Evolutionary conservation across 140 eudicot species (phyloP), one percentile per base, ranked within the genome.

Genomic region (Erigeron philadelphicus): DNA sequence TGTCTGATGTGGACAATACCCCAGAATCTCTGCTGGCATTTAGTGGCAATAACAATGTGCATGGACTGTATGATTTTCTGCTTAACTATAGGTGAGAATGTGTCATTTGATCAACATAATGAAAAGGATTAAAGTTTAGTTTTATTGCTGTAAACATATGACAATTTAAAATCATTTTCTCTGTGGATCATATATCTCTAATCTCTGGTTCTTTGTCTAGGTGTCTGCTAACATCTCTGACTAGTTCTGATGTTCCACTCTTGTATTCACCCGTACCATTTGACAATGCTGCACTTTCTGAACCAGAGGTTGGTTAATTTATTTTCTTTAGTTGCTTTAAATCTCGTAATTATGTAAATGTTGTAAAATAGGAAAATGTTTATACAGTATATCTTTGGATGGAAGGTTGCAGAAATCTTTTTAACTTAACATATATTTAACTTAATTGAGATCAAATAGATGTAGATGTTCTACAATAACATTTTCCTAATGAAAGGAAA

Each of bases 61-160:
- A 86, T 50, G 86, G 86, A n/a, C 79, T 90, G 53, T 90, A 80
- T 70, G 95, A 90, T 52, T 75, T 90, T 77, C 80, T 89, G 53
- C 79, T 83, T 25, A 83, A 88, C 60, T 85, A 83, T 65, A 81
- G 90, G 92, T 85, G 46, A 69, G 67, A 10, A 68, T 57, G 12
- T 67, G 38, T 45, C 46, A 54, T 61, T 53, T 64, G 23, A 17
- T 44, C 47, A 74, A 61, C 53, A 54, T 70, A 18, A 7, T n/a
- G 52, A 7, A 23, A 52, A 7, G 49, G 45, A 67, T 31, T 5
- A 48, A 6, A 35, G 7, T 55, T 18, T 23, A 31, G 54, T 23
- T 53, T 15, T 45, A 0, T 13, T 55, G 54, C 47, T 43, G 41
- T 21, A 19, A 56, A 44, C 16, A 1, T n/a, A 9, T 25, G 52